Conservation (phyloP, 1,284 basidiomycete species). For the Cryptococcus maquisensis region DNA sequence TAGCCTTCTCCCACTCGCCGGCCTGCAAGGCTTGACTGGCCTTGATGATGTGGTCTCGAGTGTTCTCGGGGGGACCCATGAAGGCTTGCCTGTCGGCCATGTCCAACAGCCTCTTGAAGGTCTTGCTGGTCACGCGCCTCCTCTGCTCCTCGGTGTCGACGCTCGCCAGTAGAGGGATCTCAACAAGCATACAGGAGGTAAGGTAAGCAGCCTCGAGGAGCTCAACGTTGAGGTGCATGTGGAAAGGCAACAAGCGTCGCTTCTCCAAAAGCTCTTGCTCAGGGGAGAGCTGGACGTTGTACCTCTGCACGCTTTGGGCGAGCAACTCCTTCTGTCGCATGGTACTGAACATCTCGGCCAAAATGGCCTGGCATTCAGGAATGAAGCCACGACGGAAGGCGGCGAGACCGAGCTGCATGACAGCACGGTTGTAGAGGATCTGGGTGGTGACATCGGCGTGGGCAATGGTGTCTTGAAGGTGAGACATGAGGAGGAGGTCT, state of each 20-base stretch:
- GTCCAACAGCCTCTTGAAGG: slow-evolving; percentile 91
- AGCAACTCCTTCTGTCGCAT: slow-evolving; percentile 95
- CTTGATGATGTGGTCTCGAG: slow-evolving; percentile 98
- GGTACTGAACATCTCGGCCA: slow-evolving; percentile 94
- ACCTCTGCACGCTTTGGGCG: slow-evolving; percentile 92
- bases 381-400: slow-evolving; percentile 95
- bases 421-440: slow-evolving; percentile 95
- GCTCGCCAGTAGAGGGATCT: slow-evolving; percentile 91
- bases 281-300: slow-evolving; percentile 70
- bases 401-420: slow-evolving; percentile 94
- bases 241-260: slow-evolving; percentile 94
- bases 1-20: slow-evolving; percentile 94
- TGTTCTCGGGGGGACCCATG: slow-evolving; percentile 97
- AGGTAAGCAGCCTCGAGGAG: slow-evolving; percentile 95
- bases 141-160: slow-evolving; percentile 91
- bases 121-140: slow-evolving; percentile 85
- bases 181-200: slow-evolving; percentile 96
- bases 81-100: slow-evolving; percentile 98
- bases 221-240: slow-evolving; percentile 99
- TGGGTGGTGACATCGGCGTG: slow-evolving; percentile 96
- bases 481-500: slow-evolving; percentile 98
- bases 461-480: slow-evolving; percentile 92
- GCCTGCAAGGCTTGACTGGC: slow-evolving; percentile 93
- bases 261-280: slow-evolving; percentile 98
- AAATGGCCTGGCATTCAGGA: slow-evolving; percentile 84